Conservation (phyloP, 108 stramenopile genomes). For the Nitzschia inconspicua region DNA sequence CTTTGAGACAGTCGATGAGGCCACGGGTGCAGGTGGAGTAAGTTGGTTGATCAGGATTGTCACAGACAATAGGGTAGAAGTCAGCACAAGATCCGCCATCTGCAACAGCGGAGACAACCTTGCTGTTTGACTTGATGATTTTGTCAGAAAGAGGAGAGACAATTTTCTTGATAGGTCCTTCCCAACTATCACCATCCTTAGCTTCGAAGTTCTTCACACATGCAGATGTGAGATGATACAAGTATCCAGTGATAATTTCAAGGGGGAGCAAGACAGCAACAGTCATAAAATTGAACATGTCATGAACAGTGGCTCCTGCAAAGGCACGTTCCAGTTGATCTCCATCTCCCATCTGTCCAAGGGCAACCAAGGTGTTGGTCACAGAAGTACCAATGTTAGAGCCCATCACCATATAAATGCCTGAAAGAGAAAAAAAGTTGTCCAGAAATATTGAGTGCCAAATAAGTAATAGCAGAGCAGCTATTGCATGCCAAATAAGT, state of each 20-base stretch:
- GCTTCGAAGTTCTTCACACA: constrained; percentile 42
- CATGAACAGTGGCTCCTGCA: constrained; percentile 90
- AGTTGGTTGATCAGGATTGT: constrained; percentile 32
- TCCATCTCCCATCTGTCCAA: constrained; percentile 85
- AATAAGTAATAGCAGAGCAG: not conserved
- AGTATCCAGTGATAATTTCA: constrained; percentile 60
- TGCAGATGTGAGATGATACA: constrained; percentile 57
- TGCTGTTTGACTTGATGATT: constrained; percentile 80
- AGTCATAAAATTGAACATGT: constrained; percentile 87
- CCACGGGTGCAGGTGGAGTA: constrained; percentile 53
- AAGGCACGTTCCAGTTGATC: constrained; percentile 86
- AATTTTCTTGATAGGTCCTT: constrained; percentile 75
- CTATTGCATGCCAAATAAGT: not conserved
- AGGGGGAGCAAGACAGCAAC: constrained; percentile 80
- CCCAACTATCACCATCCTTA: constrained; percentile 66
- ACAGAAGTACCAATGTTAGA: constrained; percentile 82
- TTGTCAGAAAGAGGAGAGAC: constrained; percentile 60
- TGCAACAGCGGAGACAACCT: constrained; percentile 69
- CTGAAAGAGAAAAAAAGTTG: not conserved
- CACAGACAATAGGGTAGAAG: constrained; percentile 67
- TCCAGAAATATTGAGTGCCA: not conserved
- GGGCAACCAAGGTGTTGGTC: constrained; percentile 84
- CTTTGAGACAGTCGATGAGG: constrained; percentile 68
- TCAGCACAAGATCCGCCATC: constrained; percentile 42
- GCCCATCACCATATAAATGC: too few relatives aligned